Percentiles rank a stretch among this genome's conserved stretches.
phyloP scores from a whole-genome alignment of 2,329 filamentous ascomycete species.

The Paecilomyces niveus region DNA sequence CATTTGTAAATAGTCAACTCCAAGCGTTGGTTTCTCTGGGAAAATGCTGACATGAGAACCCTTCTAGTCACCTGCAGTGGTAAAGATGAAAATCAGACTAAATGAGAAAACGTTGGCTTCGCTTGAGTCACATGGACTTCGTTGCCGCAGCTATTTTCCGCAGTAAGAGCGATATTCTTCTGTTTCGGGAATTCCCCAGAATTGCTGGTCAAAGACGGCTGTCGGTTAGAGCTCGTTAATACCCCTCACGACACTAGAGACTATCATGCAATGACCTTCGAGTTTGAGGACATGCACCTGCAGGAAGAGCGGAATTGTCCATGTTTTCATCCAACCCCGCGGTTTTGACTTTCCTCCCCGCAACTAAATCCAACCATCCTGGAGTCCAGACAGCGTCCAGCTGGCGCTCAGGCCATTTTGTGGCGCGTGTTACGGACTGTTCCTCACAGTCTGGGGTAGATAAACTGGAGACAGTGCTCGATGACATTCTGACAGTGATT shows the following conservation, averaged over 20 bases:
- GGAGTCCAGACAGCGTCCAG: background rate
- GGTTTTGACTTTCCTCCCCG: background rate
- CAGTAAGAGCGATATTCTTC: too few relatives aligned
- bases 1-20: too few relatives aligned
- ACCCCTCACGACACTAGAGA: background rate
- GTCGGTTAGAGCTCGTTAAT: background rate
- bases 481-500: conserved; percentile 27
- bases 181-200: background rate
- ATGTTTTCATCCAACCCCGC: background rate
- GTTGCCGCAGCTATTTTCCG: too few relatives aligned
- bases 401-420: background rate
- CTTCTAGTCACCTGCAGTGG: too few relatives aligned
- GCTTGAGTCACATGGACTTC: too few relatives aligned
- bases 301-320: background rate
- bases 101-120: too few relatives aligned
- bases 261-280: background rate
- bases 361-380: background rate
- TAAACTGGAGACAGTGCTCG: conserved; percentile 16
- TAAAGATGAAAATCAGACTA: too few relatives aligned
- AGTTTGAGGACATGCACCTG: background rate
- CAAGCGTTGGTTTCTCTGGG: too few relatives aligned
- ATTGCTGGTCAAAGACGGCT: background rate
- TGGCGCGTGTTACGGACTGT: background rate
- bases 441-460: background rate
- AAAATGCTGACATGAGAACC: too few relatives aligned